A percentile compares a stretch with the other conserved stretches of the same genome.
Evolutionary conservation across 345 rosid genomes (phyloP).

Genomic region (Acer negundo): DNA sequence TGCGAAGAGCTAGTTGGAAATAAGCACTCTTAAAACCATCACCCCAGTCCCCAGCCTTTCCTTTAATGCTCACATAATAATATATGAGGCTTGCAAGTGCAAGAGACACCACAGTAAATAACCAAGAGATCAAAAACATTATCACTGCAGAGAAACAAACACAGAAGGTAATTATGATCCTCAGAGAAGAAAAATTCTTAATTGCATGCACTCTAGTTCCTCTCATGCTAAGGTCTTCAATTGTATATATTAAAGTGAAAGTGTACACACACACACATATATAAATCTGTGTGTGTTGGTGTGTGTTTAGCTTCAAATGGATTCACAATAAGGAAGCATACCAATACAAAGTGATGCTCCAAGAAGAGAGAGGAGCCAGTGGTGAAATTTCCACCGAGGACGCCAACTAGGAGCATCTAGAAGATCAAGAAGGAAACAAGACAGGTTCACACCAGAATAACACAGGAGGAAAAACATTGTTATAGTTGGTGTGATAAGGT

Average conservation of each 20-base stretch:
- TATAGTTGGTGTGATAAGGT: conserved; percentile 94
- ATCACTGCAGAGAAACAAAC: conserved; percentile 73
- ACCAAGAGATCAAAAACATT: conserved; percentile 99
- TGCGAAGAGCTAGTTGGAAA: conserved; percentile 97
- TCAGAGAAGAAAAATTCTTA: not conserved
- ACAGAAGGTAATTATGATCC: conserved; percentile 22
- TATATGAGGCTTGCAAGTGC: conserved; percentile 98
- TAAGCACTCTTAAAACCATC: conserved; percentile 99
- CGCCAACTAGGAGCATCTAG: conserved; percentile 99
- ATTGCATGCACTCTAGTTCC: conserved; percentile 9
- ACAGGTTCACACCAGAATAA: conserved; percentile 95
- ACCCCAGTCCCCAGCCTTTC: conserved; percentile 99
- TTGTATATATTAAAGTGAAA: not conserved
- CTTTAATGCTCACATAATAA: conserved; percentile 93
- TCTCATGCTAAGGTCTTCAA: conserved; percentile 7
- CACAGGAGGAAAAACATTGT: conserved; percentile 98
- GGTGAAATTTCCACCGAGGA: conserved; percentile 99
- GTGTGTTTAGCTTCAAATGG: not conserved
- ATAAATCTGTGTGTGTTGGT: not conserved
- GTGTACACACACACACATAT: not conserved
- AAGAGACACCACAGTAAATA: conserved; percentile 87
- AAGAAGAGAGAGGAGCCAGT: conserved; percentile 94
- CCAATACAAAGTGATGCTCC: conserved; percentile 92
- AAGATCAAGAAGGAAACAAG: conserved; percentile 99
- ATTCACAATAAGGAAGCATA: conserved; percentile 31